These are phyloP conservation scores for Penicillium italicum DNA, from an alignment of 2,329 filamentous ascomycete species.

Conservation along the genomic window DNA sequence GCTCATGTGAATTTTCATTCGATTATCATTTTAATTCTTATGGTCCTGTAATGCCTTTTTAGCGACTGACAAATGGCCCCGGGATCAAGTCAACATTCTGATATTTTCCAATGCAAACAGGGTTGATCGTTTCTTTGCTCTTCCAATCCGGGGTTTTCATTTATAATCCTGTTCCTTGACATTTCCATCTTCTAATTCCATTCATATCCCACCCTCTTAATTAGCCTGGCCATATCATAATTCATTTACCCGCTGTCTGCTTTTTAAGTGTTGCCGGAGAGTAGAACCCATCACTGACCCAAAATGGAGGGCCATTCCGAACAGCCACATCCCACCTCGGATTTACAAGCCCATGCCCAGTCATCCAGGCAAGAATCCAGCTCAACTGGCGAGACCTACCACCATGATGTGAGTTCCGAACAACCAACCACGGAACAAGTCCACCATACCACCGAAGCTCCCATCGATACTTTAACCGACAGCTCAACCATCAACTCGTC, in stretches of 20 bases:
- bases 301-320: slow-evolving; percentile 21
- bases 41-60: not conserved
- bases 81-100: not conserved
- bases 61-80: slow-evolving; percentile 5
- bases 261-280: slow-evolving; percentile 9
- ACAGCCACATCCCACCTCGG: slow-evolving; percentile 12
- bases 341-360: slow-evolving; percentile 8
- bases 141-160: not conserved
- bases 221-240: slow-evolving; percentile 11
- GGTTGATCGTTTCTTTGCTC: not conserved
- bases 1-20: slow-evolving; percentile 1
- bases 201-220: not conserved
- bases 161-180: not conserved
- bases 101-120: not conserved
- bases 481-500: slow-evolving; percentile 18
- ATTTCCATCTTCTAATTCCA: not conserved
- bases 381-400: not conserved
- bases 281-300: slow-evolving; percentile 1
- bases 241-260: slow-evolving; percentile 4
- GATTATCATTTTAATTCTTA: not conserved
- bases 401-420: not conserved
- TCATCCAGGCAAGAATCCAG: not conserved
- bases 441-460: slow-evolving; percentile 2
- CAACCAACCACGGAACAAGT: slow-evolving; percentile 2
- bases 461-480: slow-evolving; percentile 11